Percentiles rank a stretch among this genome's conserved stretches.
phyloP scores from a whole-genome alignment of 2,329 filamentous ascomycete genomes.

The Penicillium concentricum region DNA sequence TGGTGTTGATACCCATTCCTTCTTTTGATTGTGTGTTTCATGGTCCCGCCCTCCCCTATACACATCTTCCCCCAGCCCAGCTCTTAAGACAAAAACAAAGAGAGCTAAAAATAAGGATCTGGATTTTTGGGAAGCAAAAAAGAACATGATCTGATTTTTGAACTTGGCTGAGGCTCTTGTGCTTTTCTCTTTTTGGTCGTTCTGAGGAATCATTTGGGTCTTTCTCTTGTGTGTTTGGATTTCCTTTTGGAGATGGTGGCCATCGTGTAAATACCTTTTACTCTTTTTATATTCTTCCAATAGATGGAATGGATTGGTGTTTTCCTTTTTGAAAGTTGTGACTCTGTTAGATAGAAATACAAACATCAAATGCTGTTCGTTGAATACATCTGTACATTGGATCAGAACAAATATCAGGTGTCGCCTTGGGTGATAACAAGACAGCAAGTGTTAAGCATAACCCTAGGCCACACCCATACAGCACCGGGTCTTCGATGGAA shows the following conservation, averaged over 20 bases:
- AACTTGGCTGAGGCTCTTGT: constrained; percentile 1
- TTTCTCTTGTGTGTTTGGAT: constrained; percentile 15
- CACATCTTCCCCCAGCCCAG: constrained; percentile 3
- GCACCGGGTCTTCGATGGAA: neutral
- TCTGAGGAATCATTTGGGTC: constrained; percentile 10
- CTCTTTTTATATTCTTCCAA: constrained; percentile 30
- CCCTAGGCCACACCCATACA: neutral
- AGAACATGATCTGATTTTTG: constrained; percentile 4
- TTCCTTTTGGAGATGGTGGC: constrained; percentile 16
- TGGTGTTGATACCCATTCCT: constrained; percentile 45
- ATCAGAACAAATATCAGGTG: neutral
- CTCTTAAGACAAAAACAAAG: constrained; percentile 5
- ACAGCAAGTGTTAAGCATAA: neutral
- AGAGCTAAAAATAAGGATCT: neutral
- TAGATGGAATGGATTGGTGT: constrained; percentile 33
- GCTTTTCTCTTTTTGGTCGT: constrained; percentile 1
- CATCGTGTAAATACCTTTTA: constrained; percentile 27
- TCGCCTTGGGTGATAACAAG: neutral
- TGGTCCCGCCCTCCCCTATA: constrained; percentile 9
- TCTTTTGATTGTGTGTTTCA: constrained; percentile 34
- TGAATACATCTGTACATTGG: neutral
- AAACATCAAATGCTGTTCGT: neutral
- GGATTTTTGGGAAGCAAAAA: neutral
- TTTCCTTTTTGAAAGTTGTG: constrained; percentile 10
- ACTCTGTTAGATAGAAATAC: neutral